Percentiles rank a stretch among this genome's conserved stretches.
Evolutionary conservation across 257 asterid genomes (phyloP).

Genomic region (Lycium barbarum): DNA sequence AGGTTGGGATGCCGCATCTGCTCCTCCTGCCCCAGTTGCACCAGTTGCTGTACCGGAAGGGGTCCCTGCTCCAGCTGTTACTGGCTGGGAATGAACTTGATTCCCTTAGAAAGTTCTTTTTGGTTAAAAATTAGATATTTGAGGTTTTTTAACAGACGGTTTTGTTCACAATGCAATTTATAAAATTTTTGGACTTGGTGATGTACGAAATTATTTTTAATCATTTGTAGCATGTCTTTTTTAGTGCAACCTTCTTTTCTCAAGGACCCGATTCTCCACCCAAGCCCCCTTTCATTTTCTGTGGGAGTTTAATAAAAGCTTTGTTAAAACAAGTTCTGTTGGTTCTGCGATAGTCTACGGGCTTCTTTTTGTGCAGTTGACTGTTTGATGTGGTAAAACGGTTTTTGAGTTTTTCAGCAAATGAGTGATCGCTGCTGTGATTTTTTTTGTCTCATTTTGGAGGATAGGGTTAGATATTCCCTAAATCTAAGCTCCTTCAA

Average conservation of each 20-base stretch:
- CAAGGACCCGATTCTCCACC: neutral
- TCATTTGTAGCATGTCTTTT: neutral
- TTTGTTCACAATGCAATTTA: neutral
- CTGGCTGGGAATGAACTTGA: constrained; percentile 9
- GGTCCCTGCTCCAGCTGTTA: neutral
- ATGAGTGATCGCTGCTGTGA: neutral
- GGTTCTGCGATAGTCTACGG: neutral
- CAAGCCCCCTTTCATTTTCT: no score
- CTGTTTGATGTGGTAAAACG: neutral
- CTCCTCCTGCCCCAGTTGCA: constrained; percentile 9
- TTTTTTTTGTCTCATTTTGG: neutral
- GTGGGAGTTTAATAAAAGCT: neutral
- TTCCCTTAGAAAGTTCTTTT: neutral
- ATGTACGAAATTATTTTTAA: constrained; percentile 18
- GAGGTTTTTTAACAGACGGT: constrained; percentile 8
- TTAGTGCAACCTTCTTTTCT: neutral
- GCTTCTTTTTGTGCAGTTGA: neutral
- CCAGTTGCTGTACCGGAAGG: neutral
- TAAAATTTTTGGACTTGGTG: neutral
- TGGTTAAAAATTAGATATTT: constrained; percentile 23
- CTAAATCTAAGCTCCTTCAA: neutral
- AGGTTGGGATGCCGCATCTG: neutral
- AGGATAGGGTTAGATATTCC: neutral
- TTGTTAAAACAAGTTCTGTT: neutral
- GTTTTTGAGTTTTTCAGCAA: neutral